A percentile compares a stretch with the other conserved stretches of the same genome.
phyloP scores from a whole-genome alignment of 805 yeast genomes.

The Starmera dryadoides region DNA sequence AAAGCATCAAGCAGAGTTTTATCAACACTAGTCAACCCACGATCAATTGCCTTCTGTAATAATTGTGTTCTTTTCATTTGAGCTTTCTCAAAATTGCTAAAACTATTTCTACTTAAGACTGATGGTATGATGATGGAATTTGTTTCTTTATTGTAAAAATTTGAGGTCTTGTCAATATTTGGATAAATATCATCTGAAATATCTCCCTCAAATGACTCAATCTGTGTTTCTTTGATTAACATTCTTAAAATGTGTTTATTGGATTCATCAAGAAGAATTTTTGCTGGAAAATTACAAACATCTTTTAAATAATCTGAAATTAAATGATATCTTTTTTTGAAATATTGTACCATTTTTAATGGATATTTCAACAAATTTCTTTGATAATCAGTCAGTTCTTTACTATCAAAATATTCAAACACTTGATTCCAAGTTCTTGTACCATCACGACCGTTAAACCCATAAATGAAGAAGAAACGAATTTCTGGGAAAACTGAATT shows the following conservation, averaged over 20 bases:
- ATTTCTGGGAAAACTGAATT: conserved; percentile 29
- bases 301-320: conserved; percentile 14
- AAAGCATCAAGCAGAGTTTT: conserved; percentile 9
- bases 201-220: conserved; percentile 18
- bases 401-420: conserved; percentile 1
- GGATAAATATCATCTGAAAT: conserved; percentile 16
- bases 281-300: conserved; percentile 19
- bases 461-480: conserved; percentile 25
- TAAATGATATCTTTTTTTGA: conserved; percentile 18
- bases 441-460: conserved; percentile 29
- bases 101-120: conserved; percentile 11
- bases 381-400: conserved; percentile 6
- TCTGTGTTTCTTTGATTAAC: conserved; percentile 20
- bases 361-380: conserved; percentile 19
- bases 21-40: conserved; percentile 11
- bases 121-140: conserved; percentile 20
- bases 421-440: conserved; percentile 17
- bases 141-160: conserved; percentile 14
- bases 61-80: conserved; percentile 14
- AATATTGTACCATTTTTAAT: conserved; percentile 20
- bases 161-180: conserved; percentile 15
- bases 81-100: conserved; percentile 14
- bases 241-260: conserved; percentile 16
- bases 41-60: conserved; percentile 7
- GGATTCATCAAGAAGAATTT: conserved; percentile 18